Evolutionary conservation across 1,284 basidiomycete species (phyloP).

Genomic region (Cronartium ribicola): DNA sequence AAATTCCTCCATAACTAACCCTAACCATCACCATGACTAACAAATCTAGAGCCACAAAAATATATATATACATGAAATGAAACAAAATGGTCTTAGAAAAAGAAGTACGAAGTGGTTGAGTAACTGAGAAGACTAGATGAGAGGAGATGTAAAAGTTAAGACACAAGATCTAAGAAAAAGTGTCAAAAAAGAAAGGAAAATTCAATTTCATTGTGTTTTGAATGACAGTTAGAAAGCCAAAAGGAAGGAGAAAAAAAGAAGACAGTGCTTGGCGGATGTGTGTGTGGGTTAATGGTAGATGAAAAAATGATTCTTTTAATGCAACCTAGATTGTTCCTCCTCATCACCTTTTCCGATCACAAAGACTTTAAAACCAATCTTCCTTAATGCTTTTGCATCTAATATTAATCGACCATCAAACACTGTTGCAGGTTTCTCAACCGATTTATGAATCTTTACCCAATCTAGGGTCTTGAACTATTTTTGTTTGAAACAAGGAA

Average conservation of each 20-base stretch:
- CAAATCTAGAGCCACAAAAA: neutral
- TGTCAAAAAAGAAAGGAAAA: neutral
- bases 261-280: neutral
- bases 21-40: too few species aligned
- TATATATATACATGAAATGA: neutral
- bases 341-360: slow-evolving; percentile 51
- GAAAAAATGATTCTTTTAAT: neutral
- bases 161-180: neutral
- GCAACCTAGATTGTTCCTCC: too few species aligned
- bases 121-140: neutral
- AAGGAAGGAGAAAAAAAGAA: neutral
- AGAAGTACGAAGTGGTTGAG: neutral
- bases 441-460: slow-evolving; percentile 73
- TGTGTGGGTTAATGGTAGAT: neutral
- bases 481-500: slow-evolving; percentile 58
- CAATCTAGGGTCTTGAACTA: slow-evolving; percentile 92
- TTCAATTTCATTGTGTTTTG: neutral
- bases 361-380: slow-evolving; percentile 86
- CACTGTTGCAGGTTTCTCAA: slow-evolving; percentile 74
- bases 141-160: neutral
- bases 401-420: slow-evolving; percentile 87
- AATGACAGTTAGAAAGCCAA: neutral
- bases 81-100: neutral
- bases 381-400: slow-evolving; percentile 69
- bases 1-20: too few species aligned